Conservation (phyloP, 2,329 filamentous ascomycete species). For the Fusarium sterilihyphosum region DNA sequence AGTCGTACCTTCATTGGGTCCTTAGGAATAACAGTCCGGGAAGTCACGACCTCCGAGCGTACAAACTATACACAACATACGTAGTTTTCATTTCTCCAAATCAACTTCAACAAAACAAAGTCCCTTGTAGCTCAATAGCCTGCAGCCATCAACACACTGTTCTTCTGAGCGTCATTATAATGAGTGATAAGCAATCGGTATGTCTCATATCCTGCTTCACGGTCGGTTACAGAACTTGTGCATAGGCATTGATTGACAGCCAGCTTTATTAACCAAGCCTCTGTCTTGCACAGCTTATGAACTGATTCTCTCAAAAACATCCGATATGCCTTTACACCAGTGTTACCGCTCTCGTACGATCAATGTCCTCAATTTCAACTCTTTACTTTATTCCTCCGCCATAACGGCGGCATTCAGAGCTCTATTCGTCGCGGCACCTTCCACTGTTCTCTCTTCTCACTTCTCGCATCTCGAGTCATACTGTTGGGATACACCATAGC, state of each 20-base stretch:
- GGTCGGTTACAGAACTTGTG: not conserved
- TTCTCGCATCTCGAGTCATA: not conserved
- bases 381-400: not conserved
- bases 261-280: not conserved
- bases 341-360: constrained; percentile 29
- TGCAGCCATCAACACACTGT: not conserved
- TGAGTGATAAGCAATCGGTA: not conserved
- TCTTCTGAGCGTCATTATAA: not conserved
- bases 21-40: not conserved
- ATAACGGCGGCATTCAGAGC: not conserved
- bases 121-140: not conserved
- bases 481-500: constrained; percentile 2
- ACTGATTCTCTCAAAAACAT: not conserved
- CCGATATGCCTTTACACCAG: constrained; percentile 16
- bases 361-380: not conserved
- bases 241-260: not conserved
- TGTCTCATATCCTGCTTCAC: not conserved
- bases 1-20: not conserved
- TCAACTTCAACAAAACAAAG: not conserved
- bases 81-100: not conserved
- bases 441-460: constrained; percentile 2
- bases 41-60: constrained; percentile 19
- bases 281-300: not conserved
- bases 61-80: constrained; percentile 14
- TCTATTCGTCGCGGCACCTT: not conserved